Evolutionary conservation across 2,329 filamentous ascomycete species (phyloP), one percentile per base, ranked within the genome.

Genomic region (Xylaria polymorpha): DNA sequence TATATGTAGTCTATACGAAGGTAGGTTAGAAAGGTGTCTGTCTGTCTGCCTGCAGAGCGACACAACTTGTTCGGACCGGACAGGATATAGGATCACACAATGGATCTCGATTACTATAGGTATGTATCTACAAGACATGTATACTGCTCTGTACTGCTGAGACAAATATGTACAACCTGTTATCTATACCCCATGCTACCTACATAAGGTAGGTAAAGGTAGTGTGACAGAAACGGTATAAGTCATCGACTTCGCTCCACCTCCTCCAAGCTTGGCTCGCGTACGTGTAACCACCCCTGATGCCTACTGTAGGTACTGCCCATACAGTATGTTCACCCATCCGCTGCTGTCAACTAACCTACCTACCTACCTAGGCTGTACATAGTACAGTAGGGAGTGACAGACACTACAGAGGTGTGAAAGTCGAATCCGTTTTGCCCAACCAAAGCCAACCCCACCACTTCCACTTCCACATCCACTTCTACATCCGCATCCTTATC

Each of bases 401-500:
- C n/a, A n/a, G n/a, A n/a, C n/a, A n/a, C n/a, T n/a, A n/a, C n/a
- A n/a, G 25, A 29, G 25, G 25, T 29, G 32, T 8, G 10, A 20
- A 20, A 37, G 50, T 32, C 8, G 14, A 55, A 35, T 8, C 50
- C 22, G 18, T 14, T 53, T 46, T 44, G 37, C 48, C 32, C 41
- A 53, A 32, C 51, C 56, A 46, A 46, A 39, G 7, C 43, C 37
- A 53, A 63, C 55, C 61, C 61, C 67, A 70, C 60, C 67, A 70
- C 70, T 22, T 44, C 59, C 60, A 37, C 35, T 12, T 37, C 35
- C 35, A 37, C 35, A 37, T 37, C 35, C 35, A 37, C 35, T 29
- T 29, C 25, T 29, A 29, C 25, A 29, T 29, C 25, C 35, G 10
- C 35, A 68, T 61, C 62, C 67, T 71, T 71, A 29, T 41, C 70